Conservation (phyloP, 208 protist species). For the Porcisia deanei region DNA sequence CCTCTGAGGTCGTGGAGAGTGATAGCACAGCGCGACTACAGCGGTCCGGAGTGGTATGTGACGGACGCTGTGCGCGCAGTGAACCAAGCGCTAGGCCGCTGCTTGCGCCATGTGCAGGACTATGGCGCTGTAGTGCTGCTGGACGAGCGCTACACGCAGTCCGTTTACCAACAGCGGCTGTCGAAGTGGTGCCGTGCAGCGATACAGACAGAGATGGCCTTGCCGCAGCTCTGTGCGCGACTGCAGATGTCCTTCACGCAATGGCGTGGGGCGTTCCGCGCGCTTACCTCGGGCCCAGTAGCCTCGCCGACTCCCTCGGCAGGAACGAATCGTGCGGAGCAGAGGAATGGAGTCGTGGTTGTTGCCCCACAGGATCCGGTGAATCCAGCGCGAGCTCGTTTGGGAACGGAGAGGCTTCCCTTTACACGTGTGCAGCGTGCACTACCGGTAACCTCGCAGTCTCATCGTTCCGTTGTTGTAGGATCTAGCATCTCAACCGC, state of each 20-base stretch:
- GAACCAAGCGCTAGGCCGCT: slow-evolving; percentile 96
- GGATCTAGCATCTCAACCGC: no score
- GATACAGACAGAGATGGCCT: slow-evolving; percentile 31
- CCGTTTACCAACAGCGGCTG: slow-evolving; percentile 33
- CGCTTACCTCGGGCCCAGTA: neutral
- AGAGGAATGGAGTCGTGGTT: neutral
- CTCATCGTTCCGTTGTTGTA: neutral
- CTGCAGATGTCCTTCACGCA: slow-evolving; percentile 13
- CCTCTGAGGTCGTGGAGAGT: slow-evolving; percentile 64
- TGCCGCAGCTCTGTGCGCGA: slow-evolving; percentile 14
- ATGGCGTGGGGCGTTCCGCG: slow-evolving; percentile 15
- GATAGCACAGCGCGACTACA: slow-evolving; percentile 57
- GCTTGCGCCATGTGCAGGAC: slow-evolving; percentile 94
- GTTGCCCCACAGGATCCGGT: neutral
- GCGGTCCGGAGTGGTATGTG: slow-evolving; percentile 90
- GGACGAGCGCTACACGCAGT: slow-evolving; percentile 85
- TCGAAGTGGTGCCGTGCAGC: slow-evolving; percentile 62
- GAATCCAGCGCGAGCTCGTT: neutral
- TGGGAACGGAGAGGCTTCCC: slow-evolving; percentile 30
- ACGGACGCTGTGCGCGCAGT: slow-evolving; percentile 90
- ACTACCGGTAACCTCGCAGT: neutral
- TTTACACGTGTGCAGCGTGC: slow-evolving; percentile 23
- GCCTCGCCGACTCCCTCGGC: neutral
- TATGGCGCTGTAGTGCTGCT: slow-evolving; percentile 94
- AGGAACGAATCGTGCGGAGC: neutral